phyloP scores from a whole-genome alignment of 306 rosid species.

The Cercis canadensis region DNA sequence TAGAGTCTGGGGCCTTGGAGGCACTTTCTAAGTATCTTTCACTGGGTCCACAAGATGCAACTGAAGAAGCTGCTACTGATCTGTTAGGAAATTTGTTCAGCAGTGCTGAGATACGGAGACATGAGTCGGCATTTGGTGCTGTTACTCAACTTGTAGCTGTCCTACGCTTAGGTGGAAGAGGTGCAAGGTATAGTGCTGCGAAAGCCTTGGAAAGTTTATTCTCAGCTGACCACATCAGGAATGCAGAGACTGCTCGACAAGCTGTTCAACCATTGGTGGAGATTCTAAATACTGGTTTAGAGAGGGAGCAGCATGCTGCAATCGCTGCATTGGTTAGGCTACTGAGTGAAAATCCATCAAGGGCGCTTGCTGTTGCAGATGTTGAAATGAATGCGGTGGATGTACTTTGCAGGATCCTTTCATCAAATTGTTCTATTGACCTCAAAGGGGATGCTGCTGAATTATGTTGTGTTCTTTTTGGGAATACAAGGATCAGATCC shows the following conservation, averaged over 20 bases:
- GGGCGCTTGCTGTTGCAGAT: conserved; percentile 95
- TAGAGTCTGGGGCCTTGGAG: conserved; percentile 95
- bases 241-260: conserved; percentile 92
- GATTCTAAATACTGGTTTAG: conserved; percentile 93
- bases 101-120: conserved; percentile 93
- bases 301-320: conserved; percentile 98
- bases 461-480: conserved; percentile 90
- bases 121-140: conserved; percentile 91
- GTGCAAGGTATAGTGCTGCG: conserved; percentile 93
- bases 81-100: conserved; percentile 90
- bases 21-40: conserved; percentile 96
- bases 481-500: conserved; percentile 95
- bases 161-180: conserved; percentile 96
- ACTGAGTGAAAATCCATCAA: conserved; percentile 96
- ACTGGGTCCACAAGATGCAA: conserved; percentile 94
- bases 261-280: conserved; percentile 98
- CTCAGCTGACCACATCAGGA: conserved; percentile 95
- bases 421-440: conserved; percentile 86
- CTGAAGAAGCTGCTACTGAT: conserved; percentile 98
- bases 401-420: conserved; percentile 96
- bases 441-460: conserved; percentile 98
- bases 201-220: conserved; percentile 97
- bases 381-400: conserved; percentile 99
- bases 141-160: conserved; percentile 99
- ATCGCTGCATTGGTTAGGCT: conserved; percentile 94